Percentiles rank a stretch among this genome's conserved stretches.
Evolutionary conservation across 352 stramenopile species (phyloP).

Genomic region (Pythium vanterpoolii): DNA sequence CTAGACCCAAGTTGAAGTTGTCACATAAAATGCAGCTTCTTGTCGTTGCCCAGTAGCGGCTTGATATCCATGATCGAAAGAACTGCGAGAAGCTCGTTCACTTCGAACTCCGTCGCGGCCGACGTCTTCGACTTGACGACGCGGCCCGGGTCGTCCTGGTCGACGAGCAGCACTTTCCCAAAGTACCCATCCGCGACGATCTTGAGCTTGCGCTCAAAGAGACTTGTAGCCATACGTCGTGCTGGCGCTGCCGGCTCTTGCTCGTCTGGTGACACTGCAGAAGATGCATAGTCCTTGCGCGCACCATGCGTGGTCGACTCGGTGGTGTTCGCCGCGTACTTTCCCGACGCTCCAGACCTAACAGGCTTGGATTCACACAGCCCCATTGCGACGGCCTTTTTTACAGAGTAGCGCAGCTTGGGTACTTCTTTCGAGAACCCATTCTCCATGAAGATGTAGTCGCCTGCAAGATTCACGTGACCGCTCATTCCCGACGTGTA

Average conservation of each 20-base stretch:
- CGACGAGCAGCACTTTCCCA: constrained; percentile 1
- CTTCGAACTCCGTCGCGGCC: constrained; percentile 22
- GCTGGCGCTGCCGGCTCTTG: neutral
- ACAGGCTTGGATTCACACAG: neutral
- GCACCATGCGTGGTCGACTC: neutral
- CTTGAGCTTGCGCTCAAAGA: constrained; percentile 8
- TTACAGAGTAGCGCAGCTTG: neutral
- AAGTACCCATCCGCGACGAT: constrained; percentile 2
- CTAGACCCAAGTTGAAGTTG: constrained; percentile 1
- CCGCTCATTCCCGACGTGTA: constrained; percentile 39
- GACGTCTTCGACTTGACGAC: constrained; percentile 6
- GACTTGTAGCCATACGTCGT: neutral
- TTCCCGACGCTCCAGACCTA: neutral
- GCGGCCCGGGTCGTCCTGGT: constrained; percentile 5
- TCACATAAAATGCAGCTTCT: constrained; percentile 10
- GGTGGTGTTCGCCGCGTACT: neutral
- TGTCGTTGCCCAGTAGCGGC: constrained; percentile 24
- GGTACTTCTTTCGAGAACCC: constrained; percentile 1
- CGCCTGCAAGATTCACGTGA: constrained; percentile 27
- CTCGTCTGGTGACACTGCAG: neutral
- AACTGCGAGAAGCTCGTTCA: constrained; percentile 25
- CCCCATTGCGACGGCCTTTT: constrained; percentile 1
- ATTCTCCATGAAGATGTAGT: constrained; percentile 26
- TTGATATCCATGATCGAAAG: constrained; percentile 38
- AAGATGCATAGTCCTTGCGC: neutral